Conservation (phyloP, 2,329 filamentous ascomycete genomes). For the Pseudocercospora musae region DNA sequence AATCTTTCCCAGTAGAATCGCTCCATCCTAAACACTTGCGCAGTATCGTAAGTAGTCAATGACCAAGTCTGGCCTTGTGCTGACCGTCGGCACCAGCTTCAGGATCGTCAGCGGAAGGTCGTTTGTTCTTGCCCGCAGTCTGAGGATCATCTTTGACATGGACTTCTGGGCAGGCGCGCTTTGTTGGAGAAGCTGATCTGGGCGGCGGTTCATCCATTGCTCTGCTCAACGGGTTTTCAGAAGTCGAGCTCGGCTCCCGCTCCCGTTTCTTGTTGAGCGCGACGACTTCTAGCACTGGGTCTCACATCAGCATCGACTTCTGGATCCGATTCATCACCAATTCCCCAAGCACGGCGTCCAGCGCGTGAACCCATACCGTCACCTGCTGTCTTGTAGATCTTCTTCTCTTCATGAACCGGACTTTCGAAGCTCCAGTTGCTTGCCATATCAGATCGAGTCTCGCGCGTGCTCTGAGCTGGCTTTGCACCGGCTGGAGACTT, state of each 20-base stretch:
- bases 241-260: slow-evolving; percentile 24
- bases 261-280: slow-evolving; percentile 25
- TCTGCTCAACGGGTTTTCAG: slow-evolving; percentile 6
- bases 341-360: slow-evolving; percentile 51
- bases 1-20: slow-evolving; percentile 8
- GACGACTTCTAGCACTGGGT: slow-evolving; percentile 24
- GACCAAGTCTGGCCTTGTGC: not conserved
- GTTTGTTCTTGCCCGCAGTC: not conserved
- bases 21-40: slow-evolving; percentile 1
- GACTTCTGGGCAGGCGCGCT: not conserved
- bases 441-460: slow-evolving; percentile 10
- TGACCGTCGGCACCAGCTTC: not conserved
- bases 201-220: not conserved
- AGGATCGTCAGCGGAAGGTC: not conserved
- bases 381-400: slow-evolving; percentile 39
- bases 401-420: slow-evolving; percentile 24
- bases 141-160: not conserved
- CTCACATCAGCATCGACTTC: slow-evolving; percentile 30
- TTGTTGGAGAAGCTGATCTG: not conserved
- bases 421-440: slow-evolving; percentile 19
- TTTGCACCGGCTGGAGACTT: slow-evolving; percentile 46
- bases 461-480: slow-evolving; percentile 13
- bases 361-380: slow-evolving; percentile 57
- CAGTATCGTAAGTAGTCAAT: not conserved
- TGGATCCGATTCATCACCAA: slow-evolving; percentile 47